Percentiles rank a stretch among this genome's conserved stretches.
phyloP scores from a whole-genome alignment of 331 rosid genomes.

The Phaseolus coccineus region DNA sequence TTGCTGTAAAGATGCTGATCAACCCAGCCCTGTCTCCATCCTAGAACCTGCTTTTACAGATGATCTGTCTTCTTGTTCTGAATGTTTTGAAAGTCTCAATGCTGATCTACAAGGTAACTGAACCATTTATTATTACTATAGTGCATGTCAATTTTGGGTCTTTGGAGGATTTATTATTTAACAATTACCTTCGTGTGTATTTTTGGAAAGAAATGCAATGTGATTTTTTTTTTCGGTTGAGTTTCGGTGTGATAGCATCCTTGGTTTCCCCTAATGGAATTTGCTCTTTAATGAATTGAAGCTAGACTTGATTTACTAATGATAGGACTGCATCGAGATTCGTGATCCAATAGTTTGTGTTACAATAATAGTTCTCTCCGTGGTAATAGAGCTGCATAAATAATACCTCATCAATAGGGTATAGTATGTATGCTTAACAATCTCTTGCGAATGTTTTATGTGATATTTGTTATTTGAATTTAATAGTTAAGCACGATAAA shows the following conservation, averaged over 20 bases:
- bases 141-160: not conserved
- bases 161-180: no score
- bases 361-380: not conserved
- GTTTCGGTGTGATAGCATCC: not conserved
- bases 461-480: slow-evolving; percentile 25
- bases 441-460: slow-evolving; percentile 1
- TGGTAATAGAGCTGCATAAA: slow-evolving; percentile 16
- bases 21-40: slow-evolving; percentile 96
- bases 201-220: slow-evolving; percentile 6
- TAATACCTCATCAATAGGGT: not conserved
- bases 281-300: not conserved
- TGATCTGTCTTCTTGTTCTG: slow-evolving; percentile 85
- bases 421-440: slow-evolving; percentile 17
- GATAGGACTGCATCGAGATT: not conserved
- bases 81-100: slow-evolving; percentile 85
- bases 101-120: slow-evolving; percentile 87
- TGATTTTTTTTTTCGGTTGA: not conserved
- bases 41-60: slow-evolving; percentile 80
- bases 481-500: slow-evolving; percentile 24
- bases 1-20: slow-evolving; percentile 84
- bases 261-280: not conserved
- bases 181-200: not conserved
- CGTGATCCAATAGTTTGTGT: not conserved
- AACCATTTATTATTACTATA: slow-evolving; percentile 26
- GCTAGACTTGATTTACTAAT: not conserved